phyloP scores from a whole-genome alignment of 345 rosid species.

The thale cress (Arabidopsis thaliana) region TAIR10.1 NC_003076.8:6909501-6910000 shows the following conservation, averaged over 20 bases:
- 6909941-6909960: constrained; percentile 8
- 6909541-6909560: constrained; percentile 85
- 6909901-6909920: constrained; percentile 2
- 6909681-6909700: constrained; percentile 80
- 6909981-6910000: constrained; percentile 18
- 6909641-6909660: constrained; percentile 66
- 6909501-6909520: constrained; percentile 88
- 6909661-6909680: constrained; percentile 81
- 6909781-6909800: constrained; percentile 91
- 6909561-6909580: constrained; percentile 58
- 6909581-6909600: not conserved
- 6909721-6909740: constrained; percentile 85
- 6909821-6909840: constrained; percentile 16
- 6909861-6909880: not conserved
- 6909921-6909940: constrained; percentile 35
- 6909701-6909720: constrained; percentile 87
- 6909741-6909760: constrained; percentile 73
- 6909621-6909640: not conserved
- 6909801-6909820: constrained; percentile 81
- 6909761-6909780: constrained; percentile 93
- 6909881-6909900: not conserved
- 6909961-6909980: constrained; percentile 8
- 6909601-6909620: not conserved
- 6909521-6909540: constrained; percentile 79
- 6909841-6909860: not conserved